Evolutionary conservation across 2,329 filamentous ascomycete genomes (phyloP).

Genomic region (Colletotrichum somersetense): DNA sequence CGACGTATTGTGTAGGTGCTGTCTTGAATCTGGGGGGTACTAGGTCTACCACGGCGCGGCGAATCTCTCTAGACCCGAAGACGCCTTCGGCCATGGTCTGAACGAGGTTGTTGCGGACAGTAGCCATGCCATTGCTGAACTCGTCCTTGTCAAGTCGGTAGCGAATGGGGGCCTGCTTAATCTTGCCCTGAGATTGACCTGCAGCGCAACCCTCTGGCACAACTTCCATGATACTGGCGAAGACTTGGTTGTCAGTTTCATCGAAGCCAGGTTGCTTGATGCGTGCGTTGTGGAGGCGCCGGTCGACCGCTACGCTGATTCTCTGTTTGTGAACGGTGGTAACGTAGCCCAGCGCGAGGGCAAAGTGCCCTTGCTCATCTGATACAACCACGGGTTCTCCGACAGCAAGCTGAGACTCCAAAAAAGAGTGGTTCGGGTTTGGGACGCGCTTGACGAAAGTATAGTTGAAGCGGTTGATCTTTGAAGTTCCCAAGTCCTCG

Average conservation of each 20-base stretch:
- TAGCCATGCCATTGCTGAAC: slow-evolving; percentile 97
- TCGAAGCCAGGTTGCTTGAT: slow-evolving; percentile 83
- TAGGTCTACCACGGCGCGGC: slow-evolving; percentile 84
- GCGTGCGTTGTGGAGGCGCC: slow-evolving; percentile 87
- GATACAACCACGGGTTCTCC: slow-evolving; percentile 97
- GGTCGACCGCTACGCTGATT: slow-evolving; percentile 91
- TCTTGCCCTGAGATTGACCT: slow-evolving; percentile 64
- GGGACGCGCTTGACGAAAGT: slow-evolving; percentile 80
- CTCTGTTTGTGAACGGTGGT: slow-evolving; percentile 79
- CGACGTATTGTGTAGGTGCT: slow-evolving; percentile 71
- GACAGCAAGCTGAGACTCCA: slow-evolving; percentile 87
- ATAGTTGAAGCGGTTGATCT: slow-evolving; percentile 94
- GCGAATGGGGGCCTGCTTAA: slow-evolving; percentile 67
- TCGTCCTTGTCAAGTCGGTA: slow-evolving; percentile 98
- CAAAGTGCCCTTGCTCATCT: slow-evolving; percentile 94
- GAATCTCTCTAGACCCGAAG: slow-evolving; percentile 78
- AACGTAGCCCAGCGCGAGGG: slow-evolving; percentile 91
- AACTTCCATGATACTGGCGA: slow-evolving; percentile 92
- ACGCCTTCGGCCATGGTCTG: slow-evolving; percentile 88
- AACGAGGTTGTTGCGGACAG: slow-evolving; percentile 92
- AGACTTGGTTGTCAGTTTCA: slow-evolving; percentile 81
- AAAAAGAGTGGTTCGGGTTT: slow-evolving; percentile 79
- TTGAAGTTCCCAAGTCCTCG: slow-evolving; percentile 77
- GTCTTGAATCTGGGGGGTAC: slow-evolving; percentile 79
- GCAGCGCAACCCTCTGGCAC: slow-evolving; percentile 66